Conservation (phyloP, 2,329 filamentous ascomycete genomes). For the Fusarium verticillioides region DNA sequence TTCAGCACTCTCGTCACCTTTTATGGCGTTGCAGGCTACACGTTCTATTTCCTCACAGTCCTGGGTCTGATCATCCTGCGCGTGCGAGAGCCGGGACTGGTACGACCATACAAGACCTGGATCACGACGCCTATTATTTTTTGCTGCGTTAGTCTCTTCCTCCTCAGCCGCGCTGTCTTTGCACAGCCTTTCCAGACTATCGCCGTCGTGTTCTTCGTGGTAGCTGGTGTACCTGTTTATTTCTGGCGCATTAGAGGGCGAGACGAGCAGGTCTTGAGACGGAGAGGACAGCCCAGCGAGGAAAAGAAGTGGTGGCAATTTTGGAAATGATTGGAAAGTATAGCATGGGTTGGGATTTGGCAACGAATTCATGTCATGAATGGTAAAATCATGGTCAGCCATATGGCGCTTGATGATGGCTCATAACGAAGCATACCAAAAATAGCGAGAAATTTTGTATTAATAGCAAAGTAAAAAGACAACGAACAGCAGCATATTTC, state of each 20-base stretch:
- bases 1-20: slow-evolving; percentile 94
- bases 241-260: slow-evolving; percentile 83
- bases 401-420: slow-evolving; percentile 9
- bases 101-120: slow-evolving; percentile 95
- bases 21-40: slow-evolving; percentile 96
- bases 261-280: slow-evolving; percentile 61
- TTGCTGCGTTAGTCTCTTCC: slow-evolving; percentile 94
- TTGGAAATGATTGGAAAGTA: slow-evolving; percentile 57
- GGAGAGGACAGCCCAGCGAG: slow-evolving; percentile 44
- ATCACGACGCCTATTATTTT: slow-evolving; percentile 97
- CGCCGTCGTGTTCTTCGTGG: slow-evolving; percentile 85
- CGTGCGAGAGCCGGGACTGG: slow-evolving; percentile 85
- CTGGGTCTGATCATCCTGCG: slow-evolving; percentile 91
- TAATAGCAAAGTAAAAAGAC: slow-evolving; percentile 20
- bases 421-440: slow-evolving; percentile 21
- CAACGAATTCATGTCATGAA: slow-evolving; percentile 14
- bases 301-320: slow-evolving; percentile 67
- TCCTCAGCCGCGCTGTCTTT: slow-evolving; percentile 89
- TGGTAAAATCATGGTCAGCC: neutral
- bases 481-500: neutral
- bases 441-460: slow-evolving; percentile 16
- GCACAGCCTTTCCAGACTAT: slow-evolving; percentile 91
- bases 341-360: neutral
- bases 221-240: slow-evolving; percentile 86
- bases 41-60: slow-evolving; percentile 96